A percentile compares a stretch with the other conserved stretches of the same genome.
Evolutionary conservation across 2,329 filamentous ascomycete genomes (phyloP).

Genomic region (Venturia pyrina): DNA sequence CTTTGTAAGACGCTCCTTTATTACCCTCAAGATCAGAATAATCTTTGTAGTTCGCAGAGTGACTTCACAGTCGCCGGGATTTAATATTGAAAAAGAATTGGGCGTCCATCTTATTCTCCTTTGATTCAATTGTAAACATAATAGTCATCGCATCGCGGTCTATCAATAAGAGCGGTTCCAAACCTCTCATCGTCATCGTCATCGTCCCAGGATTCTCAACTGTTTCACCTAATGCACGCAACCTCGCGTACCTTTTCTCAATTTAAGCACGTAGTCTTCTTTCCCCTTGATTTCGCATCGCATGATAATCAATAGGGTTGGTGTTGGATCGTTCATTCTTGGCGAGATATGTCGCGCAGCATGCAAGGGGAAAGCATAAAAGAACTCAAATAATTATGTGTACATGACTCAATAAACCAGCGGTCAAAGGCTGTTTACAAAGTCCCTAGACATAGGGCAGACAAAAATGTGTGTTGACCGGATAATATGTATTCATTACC

Average conservation of each 20-base stretch:
- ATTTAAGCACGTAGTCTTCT: not conserved
- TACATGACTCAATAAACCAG: not conserved
- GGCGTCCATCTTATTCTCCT: not conserved
- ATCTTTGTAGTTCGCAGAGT: not conserved
- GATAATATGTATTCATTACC: not conserved
- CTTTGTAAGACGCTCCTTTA: not conserved
- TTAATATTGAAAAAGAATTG: not conserved
- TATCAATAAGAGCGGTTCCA: not conserved
- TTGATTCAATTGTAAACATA: not conserved
- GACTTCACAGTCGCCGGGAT: not conserved
- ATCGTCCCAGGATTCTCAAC: not conserved
- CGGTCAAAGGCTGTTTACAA: not conserved
- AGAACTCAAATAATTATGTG: not conserved
- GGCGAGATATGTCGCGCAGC: not conserved
- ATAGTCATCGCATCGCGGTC: not conserved
- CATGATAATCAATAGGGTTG: conserved; percentile 1
- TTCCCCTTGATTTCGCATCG: not conserved
- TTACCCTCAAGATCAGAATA: not conserved
- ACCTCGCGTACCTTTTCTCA: not conserved
- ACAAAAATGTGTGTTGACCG: not conserved
- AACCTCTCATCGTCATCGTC: not conserved
- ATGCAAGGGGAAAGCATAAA: not conserved
- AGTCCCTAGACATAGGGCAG: not conserved
- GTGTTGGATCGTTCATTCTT: not conserved
- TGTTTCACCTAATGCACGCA: not conserved